Percentiles rank a stretch among this genome's conserved stretches.
Conservation (phyloP, 2,329 filamentous ascomycete genomes). For the Epichloe sylvatica region DNA sequence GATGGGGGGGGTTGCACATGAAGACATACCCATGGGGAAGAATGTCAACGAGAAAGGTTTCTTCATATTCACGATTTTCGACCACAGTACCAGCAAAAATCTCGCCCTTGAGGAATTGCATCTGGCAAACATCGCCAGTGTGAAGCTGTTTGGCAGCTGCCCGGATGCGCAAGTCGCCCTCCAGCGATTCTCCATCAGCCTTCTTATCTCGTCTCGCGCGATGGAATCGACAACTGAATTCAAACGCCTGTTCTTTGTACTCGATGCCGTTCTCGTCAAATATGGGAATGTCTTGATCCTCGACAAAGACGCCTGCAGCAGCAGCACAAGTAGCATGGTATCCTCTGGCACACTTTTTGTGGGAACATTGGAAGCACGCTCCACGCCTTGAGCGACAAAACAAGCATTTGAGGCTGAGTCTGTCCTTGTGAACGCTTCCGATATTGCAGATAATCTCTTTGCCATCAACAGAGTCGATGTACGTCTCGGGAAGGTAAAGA, state of each 20-base stretch:
- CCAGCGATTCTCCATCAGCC: conserved; percentile 52
- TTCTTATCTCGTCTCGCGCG: conserved; percentile 74
- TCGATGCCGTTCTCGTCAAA: conserved; percentile 84
- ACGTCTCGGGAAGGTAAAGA: conserved; percentile 83
- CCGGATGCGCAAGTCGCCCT: conserved; percentile 53
- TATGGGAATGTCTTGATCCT: conserved; percentile 71
- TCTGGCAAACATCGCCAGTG: conserved; percentile 66
- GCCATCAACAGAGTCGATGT: conserved; percentile 57
- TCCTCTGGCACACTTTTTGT: conserved; percentile 82
- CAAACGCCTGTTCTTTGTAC: conserved; percentile 82
- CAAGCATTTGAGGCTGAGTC: conserved; percentile 82
- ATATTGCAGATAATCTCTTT: conserved; percentile 66
- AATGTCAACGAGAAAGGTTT: conserved; percentile 65
- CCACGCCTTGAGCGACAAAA: conserved; percentile 89
- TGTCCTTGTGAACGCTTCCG: conserved; percentile 69
- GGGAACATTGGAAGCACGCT: conserved; percentile 93
- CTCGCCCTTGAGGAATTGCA: conserved; percentile 70
- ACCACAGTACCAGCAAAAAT: conserved; percentile 84
- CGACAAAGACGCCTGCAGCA: conserved; percentile 80
- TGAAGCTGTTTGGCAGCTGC: conserved; percentile 55
- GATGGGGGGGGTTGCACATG: not conserved
- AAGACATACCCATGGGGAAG: conserved; percentile 67
- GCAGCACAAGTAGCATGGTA: conserved; percentile 94
- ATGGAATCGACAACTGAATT: conserved; percentile 91
- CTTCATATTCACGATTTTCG: conserved; percentile 66